phyloP scores from a whole-genome alignment of 2,329 filamentous ascomycete species.

The Aspergillus eucalypticola region DNA sequence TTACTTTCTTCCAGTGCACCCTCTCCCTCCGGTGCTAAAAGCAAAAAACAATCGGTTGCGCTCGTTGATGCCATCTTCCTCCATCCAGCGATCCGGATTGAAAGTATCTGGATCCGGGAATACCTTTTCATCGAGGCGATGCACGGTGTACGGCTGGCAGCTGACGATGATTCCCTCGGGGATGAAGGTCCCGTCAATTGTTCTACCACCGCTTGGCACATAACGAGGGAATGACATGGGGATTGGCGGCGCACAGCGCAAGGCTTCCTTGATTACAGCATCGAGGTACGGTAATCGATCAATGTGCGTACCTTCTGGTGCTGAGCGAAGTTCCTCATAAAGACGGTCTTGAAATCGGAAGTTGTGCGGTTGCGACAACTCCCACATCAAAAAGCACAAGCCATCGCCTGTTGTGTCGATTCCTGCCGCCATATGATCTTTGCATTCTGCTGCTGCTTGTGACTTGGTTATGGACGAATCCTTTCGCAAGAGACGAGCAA shows the following conservation, averaged over 20 bases:
- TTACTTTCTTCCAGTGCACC: conserved; percentile 59
- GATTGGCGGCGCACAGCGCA: conserved; percentile 58
- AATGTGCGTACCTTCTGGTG: conserved; percentile 39
- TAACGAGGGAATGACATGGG: conserved; percentile 55
- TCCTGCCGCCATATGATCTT: conserved; percentile 71
- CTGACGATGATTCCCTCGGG: conserved; percentile 41
- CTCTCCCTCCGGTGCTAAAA: conserved; percentile 65
- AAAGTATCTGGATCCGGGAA: conserved; percentile 36
- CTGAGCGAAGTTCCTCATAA: conserved; percentile 53
- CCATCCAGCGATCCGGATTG: conserved; percentile 36
- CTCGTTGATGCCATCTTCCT: conserved; percentile 32
- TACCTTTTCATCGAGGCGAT: conserved; percentile 30
- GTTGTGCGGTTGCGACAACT: conserved; percentile 64
- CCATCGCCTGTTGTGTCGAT: conserved; percentile 72
- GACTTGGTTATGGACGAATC: conserved; percentile 50
- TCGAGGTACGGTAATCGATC: conserved; percentile 58
- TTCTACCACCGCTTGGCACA: conserved; percentile 40
- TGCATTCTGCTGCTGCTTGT: conserved; percentile 66
- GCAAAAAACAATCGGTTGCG: conserved; percentile 63
- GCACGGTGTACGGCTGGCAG: conserved; percentile 42
- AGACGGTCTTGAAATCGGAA: conserved; percentile 54
- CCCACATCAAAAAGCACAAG: conserved; percentile 70
- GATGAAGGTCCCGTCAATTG: conserved; percentile 40
- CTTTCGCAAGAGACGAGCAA: conserved; percentile 60
- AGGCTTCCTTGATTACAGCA: conserved; percentile 62